Conservation (phyloP, 1,284 basidiomycete species). For the Ceratobasidium sp. region DNA sequence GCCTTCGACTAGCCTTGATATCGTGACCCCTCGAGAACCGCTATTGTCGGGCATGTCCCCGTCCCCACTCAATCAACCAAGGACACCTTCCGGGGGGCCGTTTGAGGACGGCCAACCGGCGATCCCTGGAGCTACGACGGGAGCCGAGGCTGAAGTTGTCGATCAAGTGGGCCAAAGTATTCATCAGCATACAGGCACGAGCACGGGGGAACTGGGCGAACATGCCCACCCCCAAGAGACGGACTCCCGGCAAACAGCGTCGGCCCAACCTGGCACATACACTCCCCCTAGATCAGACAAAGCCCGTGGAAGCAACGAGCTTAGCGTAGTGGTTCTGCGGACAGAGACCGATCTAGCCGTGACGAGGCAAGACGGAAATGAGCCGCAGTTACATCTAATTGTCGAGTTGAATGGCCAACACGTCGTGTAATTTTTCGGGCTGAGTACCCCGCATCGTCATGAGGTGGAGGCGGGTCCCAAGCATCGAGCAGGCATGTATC, state of each 20-base stretch:
- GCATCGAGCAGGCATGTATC: background rate
- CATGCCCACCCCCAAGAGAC: slow-evolving; percentile 6
- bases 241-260: background rate
- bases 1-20: slow-evolving; percentile 2
- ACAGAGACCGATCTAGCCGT: slow-evolving; percentile 31
- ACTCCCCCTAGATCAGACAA: slow-evolving; percentile 38
- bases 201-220: background rate
- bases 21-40: no score
- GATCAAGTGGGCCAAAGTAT: background rate
- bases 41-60: no score
- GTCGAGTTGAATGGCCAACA: slow-evolving; percentile 7
- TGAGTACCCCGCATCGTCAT: slow-evolving; percentile 11
- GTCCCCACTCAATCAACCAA: background rate
- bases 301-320: slow-evolving; percentile 41
- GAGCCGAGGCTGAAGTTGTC: background rate
- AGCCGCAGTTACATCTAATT: slow-evolving; percentile 8
- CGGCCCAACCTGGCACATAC: background rate
- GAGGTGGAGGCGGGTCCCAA: slow-evolving; percentile 6
- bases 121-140: background rate
- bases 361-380: slow-evolving; percentile 12
- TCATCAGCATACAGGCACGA: background rate
- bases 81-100: slow-evolving; percentile 6
- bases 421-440: slow-evolving; percentile 21
- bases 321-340: slow-evolving; percentile 43
- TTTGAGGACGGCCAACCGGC: background rate